Conservation (phyloP, 2,329 filamentous ascomycete species). For the Ilyonectria mors-panacis region DNA sequence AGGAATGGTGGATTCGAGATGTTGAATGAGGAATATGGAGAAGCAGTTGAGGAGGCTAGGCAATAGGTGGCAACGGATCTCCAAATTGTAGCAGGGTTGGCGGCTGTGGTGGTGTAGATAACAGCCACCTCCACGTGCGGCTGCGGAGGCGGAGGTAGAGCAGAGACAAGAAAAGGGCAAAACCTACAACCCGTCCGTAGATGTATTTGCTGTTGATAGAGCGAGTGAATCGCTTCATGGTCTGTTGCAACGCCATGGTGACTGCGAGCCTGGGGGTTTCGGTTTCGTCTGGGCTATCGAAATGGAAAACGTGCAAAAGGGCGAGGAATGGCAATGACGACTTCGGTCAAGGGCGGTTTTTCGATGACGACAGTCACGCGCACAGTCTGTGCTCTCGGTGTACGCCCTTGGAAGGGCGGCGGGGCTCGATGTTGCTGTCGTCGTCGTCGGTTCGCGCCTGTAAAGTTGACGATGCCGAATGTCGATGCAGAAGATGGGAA, state of each 20-base stretch:
- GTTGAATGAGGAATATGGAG: conserved; percentile 2
- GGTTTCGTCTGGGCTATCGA: background rate
- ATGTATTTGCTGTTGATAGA: conserved; percentile 77
- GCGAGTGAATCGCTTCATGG: conserved; percentile 73
- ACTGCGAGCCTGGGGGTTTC: background rate
- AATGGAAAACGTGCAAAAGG: background rate
- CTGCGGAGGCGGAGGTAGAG: conserved; percentile 6
- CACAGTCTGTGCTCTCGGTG: conserved; percentile 2
- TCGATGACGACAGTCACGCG: conserved; percentile 29
- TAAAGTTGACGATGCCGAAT: background rate
- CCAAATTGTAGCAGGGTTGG: conserved; percentile 21
- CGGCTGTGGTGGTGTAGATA: conserved; percentile 14
- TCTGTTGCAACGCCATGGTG: conserved; percentile 72
- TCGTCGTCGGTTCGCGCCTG: background rate
- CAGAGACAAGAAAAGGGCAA: conserved; percentile 1
- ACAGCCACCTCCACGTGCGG: conserved; percentile 12
- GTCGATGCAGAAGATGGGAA: background rate
- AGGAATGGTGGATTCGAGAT: background rate
- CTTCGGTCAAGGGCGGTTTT: conserved; percentile 10
- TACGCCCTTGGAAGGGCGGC: background rate
- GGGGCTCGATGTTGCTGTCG: background rate
- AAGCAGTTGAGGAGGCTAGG: background rate
- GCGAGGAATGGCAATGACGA: conserved; percentile 9
- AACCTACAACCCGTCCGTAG: conserved; percentile 79
- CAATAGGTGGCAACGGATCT: conserved; percentile 17